Evolutionary conservation across 805 yeast genomes (phyloP).

Genomic region (Kazachstania bromeliacearum): DNA sequence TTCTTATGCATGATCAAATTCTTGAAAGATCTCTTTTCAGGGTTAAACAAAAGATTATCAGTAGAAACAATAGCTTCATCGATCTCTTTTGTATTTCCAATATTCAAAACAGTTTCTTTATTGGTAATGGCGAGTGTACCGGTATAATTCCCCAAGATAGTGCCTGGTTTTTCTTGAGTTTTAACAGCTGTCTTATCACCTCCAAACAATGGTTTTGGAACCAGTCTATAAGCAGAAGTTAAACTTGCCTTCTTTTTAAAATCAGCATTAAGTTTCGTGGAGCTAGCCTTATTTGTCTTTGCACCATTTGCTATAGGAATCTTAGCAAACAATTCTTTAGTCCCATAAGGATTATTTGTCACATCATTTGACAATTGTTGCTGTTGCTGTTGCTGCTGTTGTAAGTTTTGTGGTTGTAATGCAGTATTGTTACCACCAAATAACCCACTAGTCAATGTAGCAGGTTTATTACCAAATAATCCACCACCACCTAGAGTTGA

Average conservation of each 20-base stretch:
- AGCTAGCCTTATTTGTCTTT: conserved; percentile 25
- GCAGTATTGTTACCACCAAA: conserved; percentile 31
- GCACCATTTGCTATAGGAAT: conserved; percentile 19
- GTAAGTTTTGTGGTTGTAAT: conserved; percentile 6
- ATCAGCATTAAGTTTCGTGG: conserved; percentile 38
- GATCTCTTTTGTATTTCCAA: neutral
- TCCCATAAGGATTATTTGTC: conserved; percentile 60
- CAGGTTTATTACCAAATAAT: conserved; percentile 30
- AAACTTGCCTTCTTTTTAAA: conserved; percentile 54
- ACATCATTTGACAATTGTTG: conserved; percentile 29
- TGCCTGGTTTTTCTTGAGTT: neutral
- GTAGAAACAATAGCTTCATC: neutral
- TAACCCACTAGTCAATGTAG: conserved; percentile 22
- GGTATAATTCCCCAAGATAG: too few species aligned
- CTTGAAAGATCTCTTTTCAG: conserved; percentile 25
- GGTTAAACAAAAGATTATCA: conserved; percentile 16
- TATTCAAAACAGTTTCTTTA: neutral
- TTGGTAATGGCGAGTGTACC: neutral
- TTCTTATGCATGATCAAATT: conserved; percentile 21
- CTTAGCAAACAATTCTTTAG: conserved; percentile 53
- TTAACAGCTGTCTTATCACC: neutral
- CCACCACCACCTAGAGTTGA: conserved; percentile 35
- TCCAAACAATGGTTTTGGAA: conserved; percentile 52
- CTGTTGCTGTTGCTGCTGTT: conserved; percentile 11
- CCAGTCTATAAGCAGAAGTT: conserved; percentile 48